Conservation (phyloP, 2,329 filamentous ascomycete genomes). For the Macrophomina tecta region DNA sequence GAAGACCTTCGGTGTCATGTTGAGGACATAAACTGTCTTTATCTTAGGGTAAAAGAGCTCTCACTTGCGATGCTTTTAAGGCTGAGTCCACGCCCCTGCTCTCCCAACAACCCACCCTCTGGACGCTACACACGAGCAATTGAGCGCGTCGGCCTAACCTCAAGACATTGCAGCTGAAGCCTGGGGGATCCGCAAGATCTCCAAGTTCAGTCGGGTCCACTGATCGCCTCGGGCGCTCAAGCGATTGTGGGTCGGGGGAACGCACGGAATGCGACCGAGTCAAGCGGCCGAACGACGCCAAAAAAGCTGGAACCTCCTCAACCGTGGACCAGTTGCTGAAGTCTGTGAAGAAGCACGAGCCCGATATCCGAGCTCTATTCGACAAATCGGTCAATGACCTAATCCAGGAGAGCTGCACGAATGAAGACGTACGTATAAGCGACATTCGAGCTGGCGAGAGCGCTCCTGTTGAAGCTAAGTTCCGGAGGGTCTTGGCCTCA, state of each 20-base stretch:
- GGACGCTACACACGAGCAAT: too few relatives aligned
- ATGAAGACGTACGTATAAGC: slow-evolving; percentile 4
- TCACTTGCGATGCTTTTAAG: too few relatives aligned
- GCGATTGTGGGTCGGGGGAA: not conserved
- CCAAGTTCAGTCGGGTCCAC: not conserved
- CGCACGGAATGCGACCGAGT: not conserved
- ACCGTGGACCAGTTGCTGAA: not conserved
- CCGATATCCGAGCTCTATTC: not conserved
- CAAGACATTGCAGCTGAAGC: not conserved
- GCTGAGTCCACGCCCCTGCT: too few relatives aligned
- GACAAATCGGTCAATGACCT: not conserved
- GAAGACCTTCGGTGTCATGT: not conserved
- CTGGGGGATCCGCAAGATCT: not conserved
- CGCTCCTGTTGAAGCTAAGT: not conserved
- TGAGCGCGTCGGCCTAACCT: not conserved
- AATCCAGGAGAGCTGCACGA: not conserved
- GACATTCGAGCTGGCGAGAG: not conserved
- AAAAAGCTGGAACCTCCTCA: not conserved
- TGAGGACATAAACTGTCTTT: not conserved
- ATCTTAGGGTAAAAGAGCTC: not conserved
- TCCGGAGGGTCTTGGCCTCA: not conserved
- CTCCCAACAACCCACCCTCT: too few relatives aligned
- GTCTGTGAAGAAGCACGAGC: not conserved
- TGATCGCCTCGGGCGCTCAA: not conserved
- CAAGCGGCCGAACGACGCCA: not conserved